phyloP scores from a whole-genome alignment of 2,329 filamentous ascomycete genomes.

The Colletotrichum karsti region DNA sequence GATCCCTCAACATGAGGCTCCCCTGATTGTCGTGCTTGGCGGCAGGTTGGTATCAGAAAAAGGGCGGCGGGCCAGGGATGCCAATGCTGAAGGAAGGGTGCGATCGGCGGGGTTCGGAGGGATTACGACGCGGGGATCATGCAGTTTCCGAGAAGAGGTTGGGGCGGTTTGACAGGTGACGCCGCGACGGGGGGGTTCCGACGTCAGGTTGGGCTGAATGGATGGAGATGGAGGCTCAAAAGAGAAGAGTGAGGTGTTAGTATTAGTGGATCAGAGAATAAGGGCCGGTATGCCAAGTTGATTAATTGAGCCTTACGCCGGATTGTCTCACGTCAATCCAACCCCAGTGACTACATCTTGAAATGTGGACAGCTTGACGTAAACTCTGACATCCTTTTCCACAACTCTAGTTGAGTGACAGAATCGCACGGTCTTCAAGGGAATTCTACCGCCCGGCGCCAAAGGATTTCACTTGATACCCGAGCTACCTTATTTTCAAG shows the following conservation, averaged over 20 bases:
- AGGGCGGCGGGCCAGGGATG: neutral
- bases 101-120: neutral
- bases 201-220: neutral
- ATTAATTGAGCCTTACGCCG: no score
- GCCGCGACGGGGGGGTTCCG: conserved; percentile 10
- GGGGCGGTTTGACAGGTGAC: conserved; percentile 8
- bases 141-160: conserved; percentile 3
- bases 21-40: conserved; percentile 8
- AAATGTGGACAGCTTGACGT: no score
- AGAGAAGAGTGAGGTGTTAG: neutral
- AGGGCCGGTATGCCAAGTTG: neutral
- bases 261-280: neutral
- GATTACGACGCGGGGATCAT: conserved; percentile 22
- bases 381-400: no score
- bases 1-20: conserved; percentile 8
- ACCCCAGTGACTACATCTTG: no score
- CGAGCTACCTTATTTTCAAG: neutral
- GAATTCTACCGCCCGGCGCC: neutral
- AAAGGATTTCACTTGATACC: neutral
- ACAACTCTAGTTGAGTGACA: no score
- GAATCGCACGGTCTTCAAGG: neutral
- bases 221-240: neutral
- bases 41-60: conserved; percentile 12
- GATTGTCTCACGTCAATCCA: no score
- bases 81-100: neutral